Evolutionary conservation across 345 rosid species (phyloP).

Genomic region (Pseudoturritis turrita): DNA sequence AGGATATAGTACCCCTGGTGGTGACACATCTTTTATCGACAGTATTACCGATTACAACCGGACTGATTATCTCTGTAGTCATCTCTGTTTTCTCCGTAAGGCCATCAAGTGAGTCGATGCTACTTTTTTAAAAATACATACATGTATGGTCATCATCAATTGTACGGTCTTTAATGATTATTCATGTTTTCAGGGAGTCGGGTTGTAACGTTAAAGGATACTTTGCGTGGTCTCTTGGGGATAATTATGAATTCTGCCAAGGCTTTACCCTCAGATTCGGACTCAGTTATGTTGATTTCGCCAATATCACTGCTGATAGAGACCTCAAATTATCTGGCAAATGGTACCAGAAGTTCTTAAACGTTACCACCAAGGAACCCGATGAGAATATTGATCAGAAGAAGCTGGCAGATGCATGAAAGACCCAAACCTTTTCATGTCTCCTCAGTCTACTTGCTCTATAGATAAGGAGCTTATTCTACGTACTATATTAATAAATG

Average conservation of each 20-base stretch:
- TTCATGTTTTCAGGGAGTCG: not conserved
- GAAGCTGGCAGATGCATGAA: not conserved
- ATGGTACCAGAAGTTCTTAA: conserved; percentile 12
- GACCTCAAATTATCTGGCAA: not conserved
- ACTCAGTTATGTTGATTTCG: conserved; percentile 10
- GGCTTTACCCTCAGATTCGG: conserved; percentile 16
- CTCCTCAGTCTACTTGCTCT: not conserved
- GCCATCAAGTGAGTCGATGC: conserved; percentile 11
- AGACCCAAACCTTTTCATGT: not conserved
- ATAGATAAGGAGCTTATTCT: not conserved
- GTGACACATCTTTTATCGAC: not conserved
- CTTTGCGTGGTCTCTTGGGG: conserved; percentile 16
- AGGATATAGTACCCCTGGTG: conserved; percentile 5
- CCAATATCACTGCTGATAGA: not conserved
- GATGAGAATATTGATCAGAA: not conserved
- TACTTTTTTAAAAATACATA: not conserved
- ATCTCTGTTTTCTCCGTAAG: conserved; percentile 20
- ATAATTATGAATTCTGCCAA: conserved; percentile 11
- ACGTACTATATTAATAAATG: not conserved
- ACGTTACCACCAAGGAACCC: not conserved
- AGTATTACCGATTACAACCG: not conserved
- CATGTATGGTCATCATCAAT: not conserved
- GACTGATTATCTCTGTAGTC: conserved; percentile 22
- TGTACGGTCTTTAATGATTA: not conserved
- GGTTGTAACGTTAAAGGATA: conserved; percentile 2